Percentiles rank a stretch among this genome's conserved stretches.
Conservation (phyloP, 768 basidiomycete species). For the Holtermanniella nyarrowii region DNA sequence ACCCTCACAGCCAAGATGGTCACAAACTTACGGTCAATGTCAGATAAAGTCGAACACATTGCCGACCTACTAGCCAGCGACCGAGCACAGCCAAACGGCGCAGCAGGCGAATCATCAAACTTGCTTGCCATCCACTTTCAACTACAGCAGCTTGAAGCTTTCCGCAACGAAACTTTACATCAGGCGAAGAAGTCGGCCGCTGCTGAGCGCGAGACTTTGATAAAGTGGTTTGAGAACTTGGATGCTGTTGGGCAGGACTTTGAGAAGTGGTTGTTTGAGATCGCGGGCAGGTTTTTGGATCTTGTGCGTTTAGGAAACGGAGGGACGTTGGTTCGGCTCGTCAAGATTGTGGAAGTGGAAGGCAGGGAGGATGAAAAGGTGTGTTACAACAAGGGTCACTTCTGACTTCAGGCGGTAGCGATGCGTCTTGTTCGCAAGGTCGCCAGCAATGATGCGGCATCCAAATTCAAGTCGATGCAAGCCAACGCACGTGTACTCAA, state of each 20-base stretch:
- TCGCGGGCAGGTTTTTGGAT: slow-evolving; percentile 32
- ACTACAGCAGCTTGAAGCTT: slow-evolving; percentile 80
- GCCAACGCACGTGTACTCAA: slow-evolving; percentile 88
- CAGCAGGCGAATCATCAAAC: slow-evolving; percentile 56
- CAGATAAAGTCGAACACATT: slow-evolving; percentile 65
- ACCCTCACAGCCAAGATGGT: slow-evolving; percentile 93
- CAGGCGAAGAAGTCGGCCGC: slow-evolving; percentile 73
- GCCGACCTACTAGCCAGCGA: slow-evolving; percentile 68
- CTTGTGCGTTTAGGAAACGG: slow-evolving; percentile 68
- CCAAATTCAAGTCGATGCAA: slow-evolving; percentile 85
- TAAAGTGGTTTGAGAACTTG: slow-evolving; percentile 69
- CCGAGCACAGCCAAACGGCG: slow-evolving; percentile 66
- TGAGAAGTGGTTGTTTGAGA: slow-evolving; percentile 67
- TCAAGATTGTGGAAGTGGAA: slow-evolving; percentile 91
- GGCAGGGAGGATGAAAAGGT: slow-evolving; percentile 92
- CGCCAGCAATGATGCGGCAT: slow-evolving; percentile 81
- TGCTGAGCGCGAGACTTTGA: slow-evolving; percentile 49
- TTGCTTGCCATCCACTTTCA: slow-evolving; percentile 84
- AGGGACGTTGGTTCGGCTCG: slow-evolving; percentile 77
- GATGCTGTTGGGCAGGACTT: slow-evolving; percentile 70
- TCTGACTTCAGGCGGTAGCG: slow-evolving; percentile 62
- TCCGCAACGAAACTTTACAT: slow-evolving; percentile 89
- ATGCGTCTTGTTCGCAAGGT: slow-evolving; percentile 90
- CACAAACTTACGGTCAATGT: slow-evolving; percentile 85
- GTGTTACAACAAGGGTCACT: slow-evolving; percentile 6